Conservation (phyloP, 345 rosid genomes). For the Anacardium occidentale region DNA sequence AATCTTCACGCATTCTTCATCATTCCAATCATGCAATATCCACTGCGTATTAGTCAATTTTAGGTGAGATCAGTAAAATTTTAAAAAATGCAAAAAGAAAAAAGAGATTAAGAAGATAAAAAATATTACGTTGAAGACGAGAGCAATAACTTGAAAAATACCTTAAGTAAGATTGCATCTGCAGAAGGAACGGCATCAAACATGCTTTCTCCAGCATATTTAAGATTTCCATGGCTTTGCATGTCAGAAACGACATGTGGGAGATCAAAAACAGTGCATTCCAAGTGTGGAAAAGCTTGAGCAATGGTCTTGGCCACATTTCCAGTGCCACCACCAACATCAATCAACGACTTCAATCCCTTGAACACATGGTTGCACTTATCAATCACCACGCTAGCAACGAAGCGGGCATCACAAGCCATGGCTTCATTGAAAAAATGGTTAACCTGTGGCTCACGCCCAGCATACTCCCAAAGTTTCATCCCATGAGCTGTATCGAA, state of each 20-base stretch:
- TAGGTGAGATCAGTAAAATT: too few species aligned
- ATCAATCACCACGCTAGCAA: conserved; percentile 14
- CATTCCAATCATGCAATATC: conserved; percentile 48
- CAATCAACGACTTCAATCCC: conserved; percentile 37
- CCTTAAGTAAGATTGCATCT: conserved; percentile 41
- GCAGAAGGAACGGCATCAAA: conserved; percentile 41
- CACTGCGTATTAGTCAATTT: conserved; percentile 20
- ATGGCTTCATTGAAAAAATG: conserved; percentile 29
- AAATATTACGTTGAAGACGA: neutral
- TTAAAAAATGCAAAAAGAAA: too few species aligned
- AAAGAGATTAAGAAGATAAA: too few species aligned
- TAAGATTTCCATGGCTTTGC: conserved; percentile 22
- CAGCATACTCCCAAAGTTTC: conserved; percentile 22
- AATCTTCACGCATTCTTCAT: conserved; percentile 45
- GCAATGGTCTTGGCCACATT: conserved; percentile 31
- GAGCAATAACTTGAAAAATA: neutral
- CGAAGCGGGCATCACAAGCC: conserved; percentile 37
- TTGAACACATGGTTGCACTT: conserved; percentile 28
- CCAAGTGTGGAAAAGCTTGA: conserved; percentile 31
- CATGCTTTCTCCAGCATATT: conserved; percentile 40
- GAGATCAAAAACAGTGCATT: conserved; percentile 40
- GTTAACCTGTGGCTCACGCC: conserved; percentile 20
- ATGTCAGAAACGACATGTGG: conserved; percentile 38
- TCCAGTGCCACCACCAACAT: conserved; percentile 50
- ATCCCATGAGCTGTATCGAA: conserved; percentile 36